Conservation (phyloP, 2,329 filamentous ascomycete species). For the Blastomyces parvus region DNA sequence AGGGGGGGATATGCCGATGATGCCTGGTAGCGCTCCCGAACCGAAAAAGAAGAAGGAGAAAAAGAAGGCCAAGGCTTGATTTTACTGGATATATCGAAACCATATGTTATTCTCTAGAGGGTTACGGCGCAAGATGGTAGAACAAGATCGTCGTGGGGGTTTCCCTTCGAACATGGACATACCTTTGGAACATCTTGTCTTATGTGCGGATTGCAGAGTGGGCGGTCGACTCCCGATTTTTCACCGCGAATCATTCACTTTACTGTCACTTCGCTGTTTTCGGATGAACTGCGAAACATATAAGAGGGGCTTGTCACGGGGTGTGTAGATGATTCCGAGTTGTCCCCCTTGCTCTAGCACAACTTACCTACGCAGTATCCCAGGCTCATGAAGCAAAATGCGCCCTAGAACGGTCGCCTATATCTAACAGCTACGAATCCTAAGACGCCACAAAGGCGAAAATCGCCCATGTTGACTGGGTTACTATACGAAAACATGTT, state of each 20-base stretch:
- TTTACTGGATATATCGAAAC: background rate
- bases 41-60: conserved; percentile 42
- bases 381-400: background rate
- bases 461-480: background rate
- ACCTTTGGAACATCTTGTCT: background rate
- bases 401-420: background rate
- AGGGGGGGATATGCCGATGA: conserved; percentile 39
- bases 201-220: no score
- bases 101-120: background rate
- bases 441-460: background rate
- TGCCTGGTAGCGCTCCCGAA: conserved; percentile 32
- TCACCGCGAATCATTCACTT: background rate
- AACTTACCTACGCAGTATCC: background rate
- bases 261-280: background rate
- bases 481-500: background rate
- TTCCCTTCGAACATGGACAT: background rate
- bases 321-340: background rate
- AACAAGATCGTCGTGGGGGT: background rate
- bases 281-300: background rate
- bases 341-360: no score
- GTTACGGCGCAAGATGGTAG: background rate
- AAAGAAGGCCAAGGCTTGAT: conserved; percentile 40
- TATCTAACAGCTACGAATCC: background rate
- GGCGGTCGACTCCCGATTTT: no score
- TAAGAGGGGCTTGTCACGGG: background rate